Evolutionary conservation across 805 yeast genomes (phyloP), one percentile per base, ranked within the genome.

Genomic region (Starmerella cellae): DNA sequence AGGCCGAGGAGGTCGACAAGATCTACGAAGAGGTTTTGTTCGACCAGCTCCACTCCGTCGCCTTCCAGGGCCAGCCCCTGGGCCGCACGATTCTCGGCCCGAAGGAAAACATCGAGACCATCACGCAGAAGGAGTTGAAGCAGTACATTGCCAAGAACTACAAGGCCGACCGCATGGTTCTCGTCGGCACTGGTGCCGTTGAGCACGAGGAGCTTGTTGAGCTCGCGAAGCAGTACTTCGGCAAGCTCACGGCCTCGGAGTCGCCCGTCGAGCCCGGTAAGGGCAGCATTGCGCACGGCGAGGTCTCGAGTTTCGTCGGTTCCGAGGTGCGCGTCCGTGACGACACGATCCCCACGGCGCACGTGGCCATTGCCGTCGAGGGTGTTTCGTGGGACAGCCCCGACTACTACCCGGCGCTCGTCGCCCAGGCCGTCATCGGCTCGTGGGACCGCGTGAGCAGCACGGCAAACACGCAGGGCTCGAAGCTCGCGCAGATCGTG

Each of bases 61-160:
- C 94, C 9, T 91, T 75, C 67, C 82, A 75, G 60, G 78, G 74
- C 53, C 97, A 93, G 63, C 93, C 95, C 37, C 69, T 91, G 48
- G 99, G 99, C 22, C 78, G 96, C 65, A 93, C 98, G 8, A 91
- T 91, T 45, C 67, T 91, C 46, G 99, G 99, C 0, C 97, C 99
- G 17, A 73, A 85, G 47, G 82, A 82, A 49, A 79, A 85, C 61
- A 91, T 91, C 56, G 74, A 74, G 59, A 74, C 85, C 29, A 83
- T 91, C 51, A 69, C 79, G 50, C 72, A 83, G 57, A 65, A 68
- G 5, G 95, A 91, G 60, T 69, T 91, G 58, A 75, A 73, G 43
- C 70, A 74, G 52, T 91, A 87, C 63, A 91, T 91, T 56, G 65
- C 70, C 27, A 75, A 79, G 33, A 91, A 91, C 67, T 91, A 91